Evolutionary conservation across 2,329 filamentous ascomycete species (phyloP), one percentile per base, ranked within the genome.

Genomic region (Elsinoe perseae): DNA sequence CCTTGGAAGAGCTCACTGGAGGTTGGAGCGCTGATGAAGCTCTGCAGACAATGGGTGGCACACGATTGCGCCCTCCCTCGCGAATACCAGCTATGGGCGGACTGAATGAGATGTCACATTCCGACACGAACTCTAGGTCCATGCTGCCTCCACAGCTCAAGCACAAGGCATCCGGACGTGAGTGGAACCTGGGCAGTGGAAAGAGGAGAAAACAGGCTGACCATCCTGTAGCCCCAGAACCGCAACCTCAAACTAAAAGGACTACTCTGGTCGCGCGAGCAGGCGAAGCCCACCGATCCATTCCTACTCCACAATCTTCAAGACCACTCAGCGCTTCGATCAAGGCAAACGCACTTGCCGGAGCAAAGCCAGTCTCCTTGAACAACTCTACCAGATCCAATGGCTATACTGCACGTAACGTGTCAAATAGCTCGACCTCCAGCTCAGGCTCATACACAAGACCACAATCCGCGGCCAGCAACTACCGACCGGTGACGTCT

Each of bases 81-180:
- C 66, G 65, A 28, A 64, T 68, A 25, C 62, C 63, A 21, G 66
- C 68, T 7, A 59, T 61, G 10, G 61, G 61, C 60, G 65, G 68
- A 44, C 72, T 82, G 38, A 67, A 66, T 58, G 80, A 82, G 63
- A 71, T 81, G 67, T 77, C 73, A 27, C 70, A 75, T 3, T 73
- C 78, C 10, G 73, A 72, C 38, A 76, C 75, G 61, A 85, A 85
- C 65, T 70, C 74, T 62, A 77, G 80, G 54, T 68, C 66, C 32
- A 58, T 56, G 67, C 69, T 70, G 50, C 73, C 75, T 9, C 71
- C 72, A 16, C 20, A 68, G 71, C 64, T 69, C 57, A 81, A 81
- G 62, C 75, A 79, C 62, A 80, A 78, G 66, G 75, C 76, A 54
- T 72, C 73, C 36, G 74, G 74, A 58, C 68, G 77, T 77, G 72